Conservation (phyloP, 2,329 filamentous ascomycete genomes). For the Sporothrix variecibatus region DNA sequence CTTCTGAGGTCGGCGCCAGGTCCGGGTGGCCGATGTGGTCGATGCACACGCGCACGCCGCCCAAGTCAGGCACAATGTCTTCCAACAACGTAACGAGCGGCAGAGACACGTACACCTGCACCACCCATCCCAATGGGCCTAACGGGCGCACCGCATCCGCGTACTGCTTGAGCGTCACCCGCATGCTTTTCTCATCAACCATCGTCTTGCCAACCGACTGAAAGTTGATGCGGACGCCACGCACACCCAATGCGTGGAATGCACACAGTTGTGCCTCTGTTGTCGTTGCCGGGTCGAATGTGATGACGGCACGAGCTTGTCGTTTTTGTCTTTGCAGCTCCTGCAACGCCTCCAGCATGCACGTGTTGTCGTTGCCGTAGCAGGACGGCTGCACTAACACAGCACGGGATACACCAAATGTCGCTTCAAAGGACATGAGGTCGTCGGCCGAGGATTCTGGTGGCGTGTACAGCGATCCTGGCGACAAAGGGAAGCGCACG, state of each 20-base stretch:
- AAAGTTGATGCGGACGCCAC: constrained; percentile 61
- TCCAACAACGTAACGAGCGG: constrained; percentile 36
- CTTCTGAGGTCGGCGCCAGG: constrained; percentile 42
- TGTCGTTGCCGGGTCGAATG: constrained; percentile 38
- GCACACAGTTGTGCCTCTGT: constrained; percentile 52
- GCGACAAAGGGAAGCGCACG: neutral
- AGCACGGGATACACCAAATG: constrained; percentile 54
- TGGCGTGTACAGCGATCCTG: neutral
- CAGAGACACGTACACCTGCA: constrained; percentile 61
- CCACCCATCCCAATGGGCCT: constrained; percentile 53
- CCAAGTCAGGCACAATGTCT: constrained; percentile 46
- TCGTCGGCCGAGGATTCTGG: neutral
- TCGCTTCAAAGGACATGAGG: neutral
- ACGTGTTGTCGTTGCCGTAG: constrained; percentile 62
- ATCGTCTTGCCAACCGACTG: constrained; percentile 52
- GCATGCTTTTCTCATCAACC: constrained; percentile 42
- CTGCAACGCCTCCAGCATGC: constrained; percentile 56
- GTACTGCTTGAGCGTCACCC: constrained; percentile 47
- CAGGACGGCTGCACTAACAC: constrained; percentile 64
- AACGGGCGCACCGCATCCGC: constrained; percentile 49
- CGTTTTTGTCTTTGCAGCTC: constrained; percentile 40
- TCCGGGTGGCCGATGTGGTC: constrained; percentile 60
- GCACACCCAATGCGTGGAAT: constrained; percentile 60
- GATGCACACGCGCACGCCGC: constrained; percentile 55
- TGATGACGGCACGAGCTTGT: constrained; percentile 24